phyloP scores from a whole-genome alignment of 2,329 filamentous ascomycete species.

The Xylaria sp. region DNA sequence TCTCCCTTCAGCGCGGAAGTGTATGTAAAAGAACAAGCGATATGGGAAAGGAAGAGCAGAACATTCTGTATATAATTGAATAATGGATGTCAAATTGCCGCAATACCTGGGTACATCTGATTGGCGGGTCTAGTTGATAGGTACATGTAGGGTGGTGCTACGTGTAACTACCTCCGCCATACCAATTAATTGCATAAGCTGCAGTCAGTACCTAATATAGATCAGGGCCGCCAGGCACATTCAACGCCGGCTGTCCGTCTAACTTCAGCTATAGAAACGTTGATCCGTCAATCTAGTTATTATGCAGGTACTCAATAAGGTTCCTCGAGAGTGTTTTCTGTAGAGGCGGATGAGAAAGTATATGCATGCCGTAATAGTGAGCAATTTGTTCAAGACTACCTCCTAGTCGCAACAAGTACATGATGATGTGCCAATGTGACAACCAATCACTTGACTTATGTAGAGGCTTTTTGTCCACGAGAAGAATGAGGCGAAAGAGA shows the following conservation, averaged over 20 bases:
- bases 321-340: too few species aligned
- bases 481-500: neutral
- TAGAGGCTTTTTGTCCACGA: neutral
- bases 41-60: conserved; percentile 7
- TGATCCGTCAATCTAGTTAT: too few species aligned
- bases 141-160: too few species aligned
- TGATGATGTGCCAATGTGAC: neutral
- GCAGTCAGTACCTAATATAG: too few species aligned
- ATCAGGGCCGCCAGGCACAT: too few species aligned
- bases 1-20: neutral
- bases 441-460: neutral
- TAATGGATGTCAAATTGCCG: conserved; percentile 24
- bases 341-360: too few species aligned
- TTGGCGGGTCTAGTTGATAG: neutral
- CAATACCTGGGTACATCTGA: neutral
- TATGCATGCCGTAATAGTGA: neutral
- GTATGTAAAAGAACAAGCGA: conserved; percentile 29
- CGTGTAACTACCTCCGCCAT: too few species aligned
- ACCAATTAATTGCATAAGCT: too few species aligned
- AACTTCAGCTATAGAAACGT: too few species aligned
- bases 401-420: neutral
- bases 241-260: too few species aligned
- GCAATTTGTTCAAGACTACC: neutral
- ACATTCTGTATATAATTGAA: conserved; percentile 38
- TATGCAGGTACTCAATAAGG: too few species aligned